Conservation (phyloP, 805 yeast genomes). For the Pichia ethanolica region DNA sequence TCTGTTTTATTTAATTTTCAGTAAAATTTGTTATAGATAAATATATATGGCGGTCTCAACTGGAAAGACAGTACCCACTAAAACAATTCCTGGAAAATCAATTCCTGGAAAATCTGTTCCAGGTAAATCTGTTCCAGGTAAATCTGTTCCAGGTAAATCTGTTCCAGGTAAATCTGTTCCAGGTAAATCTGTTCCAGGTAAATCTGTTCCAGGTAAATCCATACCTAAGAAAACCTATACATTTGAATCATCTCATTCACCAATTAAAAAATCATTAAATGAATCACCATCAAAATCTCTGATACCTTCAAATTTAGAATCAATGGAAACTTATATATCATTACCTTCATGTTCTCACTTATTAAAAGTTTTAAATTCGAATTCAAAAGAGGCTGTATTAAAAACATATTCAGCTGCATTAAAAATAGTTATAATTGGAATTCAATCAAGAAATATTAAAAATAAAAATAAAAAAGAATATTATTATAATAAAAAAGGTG, state of each 20-base stretch:
- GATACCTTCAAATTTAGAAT: neutral
- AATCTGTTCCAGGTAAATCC: slow-evolving; percentile 15
- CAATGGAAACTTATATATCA: slow-evolving; percentile 20
- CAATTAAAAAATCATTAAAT: neutral
- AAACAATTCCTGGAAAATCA: neutral
- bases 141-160: too few relatives aligned
- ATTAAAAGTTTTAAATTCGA: slow-evolving; percentile 38
- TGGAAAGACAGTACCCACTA: neutral
- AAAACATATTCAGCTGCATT: slow-evolving; percentile 46
- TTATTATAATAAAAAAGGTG: slow-evolving; percentile 30
- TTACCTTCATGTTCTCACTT: slow-evolving; percentile 46
- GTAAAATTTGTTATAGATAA: too few relatives aligned
- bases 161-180: too few relatives aligned
- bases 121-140: too few relatives aligned
- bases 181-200: slow-evolving; percentile 5
- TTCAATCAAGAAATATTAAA: slow-evolving; percentile 5
- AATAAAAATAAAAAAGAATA: neutral
- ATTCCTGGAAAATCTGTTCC: neutral
- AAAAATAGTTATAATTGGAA: slow-evolving; percentile 30
- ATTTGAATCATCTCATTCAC: neutral
- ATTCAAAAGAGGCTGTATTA: slow-evolving; percentile 42
- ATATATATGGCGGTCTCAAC: too few relatives aligned
- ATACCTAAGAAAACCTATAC: slow-evolving; percentile 15
- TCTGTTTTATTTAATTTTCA: too few relatives aligned
- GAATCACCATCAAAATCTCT: neutral